These are phyloP conservation scores for Xerocomellus chrysenteron DNA, from an alignment of 768 basidiomycete genomes.

Conservation along the genomic window DNA sequence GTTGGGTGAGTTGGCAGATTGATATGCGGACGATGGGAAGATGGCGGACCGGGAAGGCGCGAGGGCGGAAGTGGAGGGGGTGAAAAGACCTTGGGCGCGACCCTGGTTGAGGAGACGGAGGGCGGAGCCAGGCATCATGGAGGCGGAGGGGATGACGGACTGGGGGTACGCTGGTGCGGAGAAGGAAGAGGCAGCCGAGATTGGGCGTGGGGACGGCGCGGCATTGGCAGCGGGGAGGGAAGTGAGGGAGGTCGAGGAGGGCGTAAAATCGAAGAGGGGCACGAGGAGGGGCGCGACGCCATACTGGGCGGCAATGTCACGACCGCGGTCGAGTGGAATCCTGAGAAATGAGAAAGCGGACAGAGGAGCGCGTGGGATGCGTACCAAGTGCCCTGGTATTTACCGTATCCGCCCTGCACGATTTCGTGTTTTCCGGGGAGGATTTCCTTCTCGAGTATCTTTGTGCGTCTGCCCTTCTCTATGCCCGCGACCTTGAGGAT, in stretches of 20 bases:
- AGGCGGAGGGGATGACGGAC: slow-evolving; percentile 67
- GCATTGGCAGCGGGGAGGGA: slow-evolving; percentile 56
- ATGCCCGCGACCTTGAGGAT: slow-evolving; percentile 98
- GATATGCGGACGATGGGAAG: slow-evolving; percentile 54
- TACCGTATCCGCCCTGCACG: slow-evolving; percentile 98
- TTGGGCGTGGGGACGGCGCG: slow-evolving; percentile 55
- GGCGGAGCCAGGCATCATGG: slow-evolving; percentile 86
- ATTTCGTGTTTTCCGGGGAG: slow-evolving; percentile 95
- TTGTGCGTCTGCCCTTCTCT: slow-evolving; percentile 93
- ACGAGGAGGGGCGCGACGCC: slow-evolving; percentile 85
- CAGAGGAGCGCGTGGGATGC: slow-evolving; percentile 24
- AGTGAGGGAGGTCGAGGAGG: slow-evolving; percentile 67
- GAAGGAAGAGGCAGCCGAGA: slow-evolving; percentile 69
- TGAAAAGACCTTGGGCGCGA: slow-evolving; percentile 82
- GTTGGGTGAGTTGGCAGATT: slow-evolving; percentile 47
- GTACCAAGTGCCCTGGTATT: slow-evolving; percentile 99
- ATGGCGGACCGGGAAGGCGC: slow-evolving; percentile 44
- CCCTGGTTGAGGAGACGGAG: slow-evolving; percentile 83
- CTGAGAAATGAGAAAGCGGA: slow-evolving; percentile 40
- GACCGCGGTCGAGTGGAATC: slow-evolving; percentile 94
- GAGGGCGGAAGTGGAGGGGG: slow-evolving; percentile 72
- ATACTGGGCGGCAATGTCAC: slow-evolving; percentile 89
- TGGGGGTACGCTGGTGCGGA: slow-evolving; percentile 54
- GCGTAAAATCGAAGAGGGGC: slow-evolving; percentile 92
- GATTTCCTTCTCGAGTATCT: slow-evolving; percentile 97